phyloP scores from a whole-genome alignment of 305 asterid species.

The Fraxinus platypoda region DNA sequence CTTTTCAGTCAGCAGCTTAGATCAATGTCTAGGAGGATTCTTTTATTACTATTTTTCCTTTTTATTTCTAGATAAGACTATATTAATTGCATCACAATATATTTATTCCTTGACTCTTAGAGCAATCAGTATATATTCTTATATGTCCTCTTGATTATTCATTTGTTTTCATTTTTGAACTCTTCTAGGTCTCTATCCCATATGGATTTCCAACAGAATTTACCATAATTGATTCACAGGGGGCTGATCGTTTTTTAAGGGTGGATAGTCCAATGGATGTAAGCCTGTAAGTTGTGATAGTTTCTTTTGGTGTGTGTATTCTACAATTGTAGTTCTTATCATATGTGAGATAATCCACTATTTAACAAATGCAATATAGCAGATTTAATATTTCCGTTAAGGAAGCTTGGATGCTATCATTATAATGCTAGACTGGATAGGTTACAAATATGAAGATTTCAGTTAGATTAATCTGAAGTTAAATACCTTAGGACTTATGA shows the following conservation, averaged over 20 bases:
- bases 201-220: slow-evolving; percentile 67
- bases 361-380: slow-evolving; percentile 2
- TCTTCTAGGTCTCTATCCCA: slow-evolving; percentile 67
- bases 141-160: background rate
- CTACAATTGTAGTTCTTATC: slow-evolving; percentile 2
- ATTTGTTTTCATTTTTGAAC: background rate
- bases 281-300: slow-evolving; percentile 49
- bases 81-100: background rate
- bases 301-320: slow-evolving; percentile 2
- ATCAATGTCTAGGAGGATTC: background rate
- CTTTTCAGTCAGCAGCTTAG: background rate
- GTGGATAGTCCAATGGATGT: slow-evolving; percentile 61
- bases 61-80: background rate
- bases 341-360: slow-evolving; percentile 13
- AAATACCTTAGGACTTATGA: background rate
- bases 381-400: slow-evolving; percentile 10
- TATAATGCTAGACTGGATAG: background rate
- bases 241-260: slow-evolving; percentile 55
- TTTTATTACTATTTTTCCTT: background rate
- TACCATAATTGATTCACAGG: slow-evolving; percentile 56
- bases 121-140: background rate
- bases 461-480: background rate
- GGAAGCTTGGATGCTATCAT: background rate
- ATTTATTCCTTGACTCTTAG: background rate
- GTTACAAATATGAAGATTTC: slow-evolving; percentile 1